Evolutionary conservation across 148 eudicot genomes (phyloP).

Genomic region (Vaccinium corymbosum): DNA sequence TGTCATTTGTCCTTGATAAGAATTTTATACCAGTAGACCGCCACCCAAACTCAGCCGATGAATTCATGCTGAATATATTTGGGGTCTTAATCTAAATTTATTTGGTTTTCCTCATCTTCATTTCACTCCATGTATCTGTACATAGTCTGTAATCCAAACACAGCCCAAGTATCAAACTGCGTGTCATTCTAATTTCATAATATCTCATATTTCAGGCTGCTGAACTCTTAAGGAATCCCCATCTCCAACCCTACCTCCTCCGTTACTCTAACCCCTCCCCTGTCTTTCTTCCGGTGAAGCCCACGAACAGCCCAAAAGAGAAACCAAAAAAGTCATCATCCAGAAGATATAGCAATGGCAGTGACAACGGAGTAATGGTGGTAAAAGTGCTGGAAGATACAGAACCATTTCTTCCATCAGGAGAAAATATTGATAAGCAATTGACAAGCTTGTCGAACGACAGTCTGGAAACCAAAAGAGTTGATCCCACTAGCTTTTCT

Average conservation of each 20-base stretch:
- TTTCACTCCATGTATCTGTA: not conserved
- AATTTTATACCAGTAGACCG: not conserved
- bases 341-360: constrained; percentile 37
- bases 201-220: constrained; percentile 56
- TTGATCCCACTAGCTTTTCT: constrained; percentile 72
- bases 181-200: not conserved
- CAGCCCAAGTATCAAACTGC: not conserved
- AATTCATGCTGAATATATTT: not conserved
- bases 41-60: not conserved
- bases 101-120: not conserved
- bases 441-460: constrained; percentile 36
- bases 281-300: constrained; percentile 77
- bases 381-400: constrained; percentile 31
- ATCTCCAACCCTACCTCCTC: constrained; percentile 75
- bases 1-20: not conserved
- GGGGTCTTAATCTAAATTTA: not conserved
- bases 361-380: constrained; percentile 35
- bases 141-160: not conserved
- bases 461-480: constrained; percentile 74
- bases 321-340: constrained; percentile 48
- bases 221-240: constrained; percentile 75
- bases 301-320: constrained; percentile 59
- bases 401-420: constrained; percentile 32
- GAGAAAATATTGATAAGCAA: constrained; percentile 18
- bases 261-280: constrained; percentile 68